These are phyloP conservation scores for Alliaria petiolata DNA, from an alignment of 345 rosid genomes.

Conservation along the genomic window DNA sequence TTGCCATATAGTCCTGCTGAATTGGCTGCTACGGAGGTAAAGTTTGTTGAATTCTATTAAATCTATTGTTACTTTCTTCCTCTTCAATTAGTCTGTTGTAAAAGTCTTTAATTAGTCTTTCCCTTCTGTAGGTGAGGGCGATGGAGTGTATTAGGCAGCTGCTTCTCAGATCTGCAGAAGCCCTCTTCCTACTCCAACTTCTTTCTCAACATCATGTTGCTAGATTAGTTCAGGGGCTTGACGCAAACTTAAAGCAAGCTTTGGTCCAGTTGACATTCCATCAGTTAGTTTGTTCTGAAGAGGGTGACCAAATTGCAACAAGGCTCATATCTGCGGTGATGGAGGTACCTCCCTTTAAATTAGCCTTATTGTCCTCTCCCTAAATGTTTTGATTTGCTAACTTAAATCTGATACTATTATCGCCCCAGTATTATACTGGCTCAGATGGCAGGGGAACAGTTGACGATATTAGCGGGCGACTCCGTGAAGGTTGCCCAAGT, in stretches of 20 bases:
- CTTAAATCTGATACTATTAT: conserved; percentile 5
- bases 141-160: conserved; percentile 96
- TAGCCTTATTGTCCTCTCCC: not conserved
- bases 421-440: conserved; percentile 85
- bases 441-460: conserved; percentile 99
- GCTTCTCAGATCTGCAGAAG: conserved; percentile 97
- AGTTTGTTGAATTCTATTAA: conserved; percentile 20
- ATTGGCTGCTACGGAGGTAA: conserved; percentile 92
- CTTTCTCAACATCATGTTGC: conserved; percentile 83
- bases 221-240: conserved; percentile 83
- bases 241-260: conserved; percentile 55
- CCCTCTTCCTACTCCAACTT: conserved; percentile 86
- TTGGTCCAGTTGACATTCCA: conserved; percentile 82
- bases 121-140: conserved; percentile 70
- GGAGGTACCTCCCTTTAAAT: conserved; percentile 57
- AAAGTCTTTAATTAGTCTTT: conserved; percentile 4
- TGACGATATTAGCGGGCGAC: conserved; percentile 79
- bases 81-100: conserved; percentile 7
- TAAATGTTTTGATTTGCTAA: conserved; percentile 7
- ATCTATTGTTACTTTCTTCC: conserved; percentile 9
- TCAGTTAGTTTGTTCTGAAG: conserved; percentile 91
- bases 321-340: conserved; percentile 78
- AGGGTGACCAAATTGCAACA: conserved; percentile 89
- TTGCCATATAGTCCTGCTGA: conserved; percentile 85
- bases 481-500: conserved; percentile 93